Evolutionary conservation across 2,329 filamentous ascomycete genomes (phyloP).

Genomic region (Mariannaea elegans): DNA sequence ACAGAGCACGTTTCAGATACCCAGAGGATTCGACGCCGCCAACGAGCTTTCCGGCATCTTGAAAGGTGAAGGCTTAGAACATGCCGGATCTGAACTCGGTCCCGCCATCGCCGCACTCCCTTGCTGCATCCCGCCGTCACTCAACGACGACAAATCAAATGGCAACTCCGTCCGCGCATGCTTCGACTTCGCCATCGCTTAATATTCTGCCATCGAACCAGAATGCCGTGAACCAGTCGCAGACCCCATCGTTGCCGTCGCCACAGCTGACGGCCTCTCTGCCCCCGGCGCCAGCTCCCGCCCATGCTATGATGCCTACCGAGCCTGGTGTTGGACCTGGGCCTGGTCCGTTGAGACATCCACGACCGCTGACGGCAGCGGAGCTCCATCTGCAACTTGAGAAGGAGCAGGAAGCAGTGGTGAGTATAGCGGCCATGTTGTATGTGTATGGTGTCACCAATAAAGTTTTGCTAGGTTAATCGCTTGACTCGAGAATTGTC

Average conservation of each 20-base stretch:
- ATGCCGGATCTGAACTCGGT: constrained; percentile 68
- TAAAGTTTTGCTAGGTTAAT: constrained; percentile 73
- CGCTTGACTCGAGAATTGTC: constrained; percentile 89
- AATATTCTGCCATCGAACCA: constrained; percentile 68
- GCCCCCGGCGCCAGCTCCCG: constrained; percentile 33
- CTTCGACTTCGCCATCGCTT: constrained; percentile 53
- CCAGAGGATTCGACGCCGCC: neutral
- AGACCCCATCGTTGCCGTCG: constrained; percentile 45
- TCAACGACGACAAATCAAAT: constrained; percentile 52
- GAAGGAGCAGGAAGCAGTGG: constrained; percentile 94
- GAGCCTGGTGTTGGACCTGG: constrained; percentile 61
- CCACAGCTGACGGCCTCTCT: constrained; percentile 43
- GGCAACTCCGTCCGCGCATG: constrained; percentile 46
- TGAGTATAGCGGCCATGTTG: constrained; percentile 52
- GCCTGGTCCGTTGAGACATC: constrained; percentile 82
- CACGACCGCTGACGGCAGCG: constrained; percentile 84
- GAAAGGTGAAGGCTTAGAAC: constrained; percentile 15
- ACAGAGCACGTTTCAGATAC: neutral
- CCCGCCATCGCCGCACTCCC: constrained; percentile 58
- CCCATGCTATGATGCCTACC: constrained; percentile 40
- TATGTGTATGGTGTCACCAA: neutral
- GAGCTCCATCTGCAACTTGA: constrained; percentile 91
- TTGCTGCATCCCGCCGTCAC: constrained; percentile 53
- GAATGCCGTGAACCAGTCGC: constrained; percentile 54
- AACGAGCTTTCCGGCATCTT: no score